Conservation (phyloP, 139 green algal genomes). For the Coelastrella sp. region DNA sequence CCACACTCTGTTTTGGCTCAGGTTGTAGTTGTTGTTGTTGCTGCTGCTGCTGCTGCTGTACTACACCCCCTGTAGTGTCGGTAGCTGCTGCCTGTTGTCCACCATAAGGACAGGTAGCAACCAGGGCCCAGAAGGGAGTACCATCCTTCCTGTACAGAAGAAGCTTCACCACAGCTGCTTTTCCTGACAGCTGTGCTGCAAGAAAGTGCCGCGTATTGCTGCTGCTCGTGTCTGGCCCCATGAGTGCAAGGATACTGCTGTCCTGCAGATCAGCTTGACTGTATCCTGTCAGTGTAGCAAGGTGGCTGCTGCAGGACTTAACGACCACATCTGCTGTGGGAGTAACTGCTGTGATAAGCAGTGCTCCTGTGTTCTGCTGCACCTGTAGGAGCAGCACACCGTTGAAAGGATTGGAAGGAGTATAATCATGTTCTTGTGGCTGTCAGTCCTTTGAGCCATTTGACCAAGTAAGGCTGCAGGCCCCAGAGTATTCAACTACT, state of each 20-base stretch:
- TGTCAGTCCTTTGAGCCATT: too few species aligned
- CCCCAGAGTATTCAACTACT: too few species aligned
- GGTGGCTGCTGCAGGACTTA: not conserved
- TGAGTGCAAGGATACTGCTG: constrained; percentile 46
- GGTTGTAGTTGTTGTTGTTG: not conserved
- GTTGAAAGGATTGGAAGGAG: not conserved
- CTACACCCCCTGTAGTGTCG: not conserved
- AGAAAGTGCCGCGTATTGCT: constrained; percentile 50
- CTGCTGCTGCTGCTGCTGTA: constrained; percentile 16
- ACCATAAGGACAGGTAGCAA: constrained; percentile 49
- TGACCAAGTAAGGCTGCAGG: too few species aligned
- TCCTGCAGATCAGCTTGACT: constrained; percentile 50
- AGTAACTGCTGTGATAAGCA: not conserved
- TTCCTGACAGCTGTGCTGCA: constrained; percentile 13
- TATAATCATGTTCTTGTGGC: too few species aligned
- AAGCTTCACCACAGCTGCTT: constrained; percentile 44
- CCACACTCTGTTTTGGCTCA: constrained; percentile 10
- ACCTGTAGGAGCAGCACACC: not conserved
- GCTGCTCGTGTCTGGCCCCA: constrained; percentile 54
- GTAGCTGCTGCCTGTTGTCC: not conserved
- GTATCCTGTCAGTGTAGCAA: constrained; percentile 56
- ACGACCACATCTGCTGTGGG: not conserved
- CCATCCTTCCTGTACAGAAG: constrained; percentile 58
- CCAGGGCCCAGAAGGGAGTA: constrained; percentile 59
- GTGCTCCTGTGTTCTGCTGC: not conserved